These are phyloP conservation scores for Thermoascus crustaceus DNA, from an alignment of 2,329 filamentous ascomycete species.

Conservation along the genomic window DNA sequence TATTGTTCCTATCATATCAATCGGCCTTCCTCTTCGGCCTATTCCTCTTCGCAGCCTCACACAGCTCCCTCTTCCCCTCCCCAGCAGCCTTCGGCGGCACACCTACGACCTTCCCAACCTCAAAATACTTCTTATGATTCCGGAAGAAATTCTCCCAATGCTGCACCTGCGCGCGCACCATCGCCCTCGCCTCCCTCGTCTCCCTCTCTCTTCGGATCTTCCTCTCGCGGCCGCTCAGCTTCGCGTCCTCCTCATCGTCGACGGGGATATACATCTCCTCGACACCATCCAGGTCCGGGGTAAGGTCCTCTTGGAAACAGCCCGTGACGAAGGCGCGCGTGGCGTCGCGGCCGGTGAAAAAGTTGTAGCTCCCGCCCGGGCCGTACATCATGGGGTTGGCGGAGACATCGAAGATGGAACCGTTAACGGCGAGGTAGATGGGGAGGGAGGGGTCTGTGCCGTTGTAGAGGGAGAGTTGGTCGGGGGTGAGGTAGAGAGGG, in stretches of 20 bases:
- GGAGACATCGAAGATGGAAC: conserved; percentile 58
- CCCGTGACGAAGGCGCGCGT: conserved; percentile 84
- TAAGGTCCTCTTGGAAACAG: conserved; percentile 81
- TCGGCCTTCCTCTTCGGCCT: conserved; percentile 44
- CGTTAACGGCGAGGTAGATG: conserved; percentile 78
- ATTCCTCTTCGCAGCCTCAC: conserved; percentile 60
- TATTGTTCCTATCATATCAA: conserved; percentile 5
- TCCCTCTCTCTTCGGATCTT: conserved; percentile 56
- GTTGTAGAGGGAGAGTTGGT: conserved; percentile 66
- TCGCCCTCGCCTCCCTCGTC: conserved; percentile 52
- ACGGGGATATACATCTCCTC: conserved; percentile 74
- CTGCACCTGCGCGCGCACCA: conserved; percentile 59
- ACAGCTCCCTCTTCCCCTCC: conserved; percentile 56
- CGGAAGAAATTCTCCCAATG: conserved; percentile 82
- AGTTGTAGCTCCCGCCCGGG: conserved; percentile 75
- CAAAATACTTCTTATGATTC: conserved; percentile 70
- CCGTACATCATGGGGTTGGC: conserved; percentile 56
- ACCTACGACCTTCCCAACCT: conserved; percentile 63
- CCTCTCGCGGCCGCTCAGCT: conserved; percentile 29
- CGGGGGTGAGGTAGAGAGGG: conserved; percentile 64
- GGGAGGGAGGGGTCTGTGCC: conserved; percentile 67
- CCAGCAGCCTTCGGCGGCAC: conserved; percentile 1
- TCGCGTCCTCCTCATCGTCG: conserved; percentile 39
- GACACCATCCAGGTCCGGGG: conserved; percentile 73
- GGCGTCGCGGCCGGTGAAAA: conserved; percentile 81